Conservation (phyloP, 2,329 filamentous ascomycete genomes). For the Xylariaceae sp. region DNA sequence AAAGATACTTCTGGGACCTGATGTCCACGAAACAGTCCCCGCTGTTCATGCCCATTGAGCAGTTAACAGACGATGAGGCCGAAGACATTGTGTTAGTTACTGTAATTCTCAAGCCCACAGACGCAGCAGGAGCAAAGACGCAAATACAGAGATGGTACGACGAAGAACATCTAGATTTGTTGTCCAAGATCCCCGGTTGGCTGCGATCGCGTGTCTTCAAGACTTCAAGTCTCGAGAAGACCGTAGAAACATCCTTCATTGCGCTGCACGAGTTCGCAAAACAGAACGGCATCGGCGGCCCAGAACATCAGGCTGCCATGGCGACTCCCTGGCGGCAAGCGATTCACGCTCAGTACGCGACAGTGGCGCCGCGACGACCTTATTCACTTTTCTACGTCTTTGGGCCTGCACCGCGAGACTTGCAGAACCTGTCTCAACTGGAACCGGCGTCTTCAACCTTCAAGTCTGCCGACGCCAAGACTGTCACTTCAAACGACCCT, state of each 20-base stretch:
- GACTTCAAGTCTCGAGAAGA: conserved; percentile 61
- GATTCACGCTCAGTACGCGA: conserved; percentile 62
- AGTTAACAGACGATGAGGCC: conserved; percentile 60
- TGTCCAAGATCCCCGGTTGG: conserved; percentile 79
- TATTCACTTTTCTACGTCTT: conserved; percentile 82
- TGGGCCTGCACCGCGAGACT: conserved; percentile 71
- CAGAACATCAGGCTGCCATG: conserved; percentile 65
- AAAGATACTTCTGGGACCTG: conserved; percentile 71
- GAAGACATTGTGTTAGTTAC: conserved; percentile 64
- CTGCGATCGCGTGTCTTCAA: conserved; percentile 71
- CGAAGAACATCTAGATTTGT: conserved; percentile 72
- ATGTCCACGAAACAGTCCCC: conserved; percentile 58
- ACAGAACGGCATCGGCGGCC: conserved; percentile 66
- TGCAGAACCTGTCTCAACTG: conserved; percentile 57
- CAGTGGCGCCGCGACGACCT: conserved; percentile 57
- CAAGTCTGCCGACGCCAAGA: conserved; percentile 56
- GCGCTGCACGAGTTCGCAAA: conserved; percentile 73
- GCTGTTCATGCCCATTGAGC: conserved; percentile 62
- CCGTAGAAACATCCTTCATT: conserved; percentile 59
- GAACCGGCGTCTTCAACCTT: conserved; percentile 52
- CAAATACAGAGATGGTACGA: conserved; percentile 70
- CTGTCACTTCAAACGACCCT: conserved; percentile 55
- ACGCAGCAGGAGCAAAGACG: conserved; percentile 50
- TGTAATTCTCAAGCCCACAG: conserved; percentile 60
- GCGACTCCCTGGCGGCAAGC: conserved; percentile 64